Base-by-base conservation (phyloP, 495 filamentous ascomycete species). In the Hapsidospora chrysogenum region DNA sequence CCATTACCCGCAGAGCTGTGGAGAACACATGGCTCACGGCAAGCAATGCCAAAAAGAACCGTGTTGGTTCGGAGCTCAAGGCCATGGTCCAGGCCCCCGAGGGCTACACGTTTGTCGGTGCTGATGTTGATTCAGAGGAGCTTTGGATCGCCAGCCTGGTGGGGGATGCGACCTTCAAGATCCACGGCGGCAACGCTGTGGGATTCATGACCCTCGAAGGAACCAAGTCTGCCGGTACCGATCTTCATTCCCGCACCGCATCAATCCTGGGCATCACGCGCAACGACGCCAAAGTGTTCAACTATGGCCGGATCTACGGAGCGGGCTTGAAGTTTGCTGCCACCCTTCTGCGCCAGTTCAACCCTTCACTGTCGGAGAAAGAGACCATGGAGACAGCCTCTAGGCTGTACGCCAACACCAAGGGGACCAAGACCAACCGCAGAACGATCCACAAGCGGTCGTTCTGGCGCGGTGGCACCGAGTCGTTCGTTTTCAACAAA, bases 171-270 rank as follows among this genome's bases (percentile, higher is more conserved):
- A 80, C 85, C 35, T 96, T 99, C 53, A 74, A 78, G 42, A 60
- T 96, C 2, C 89, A 99, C 42, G 89, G 89, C 38, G 92, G 89
- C 31, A 94, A 92, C 45, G 92, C 89, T 3, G 78, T 96, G 36
- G 89, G 92, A 6, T 99, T 99, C 61, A 99, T 99, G 89, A 96
- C 92, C 1, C 60, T 99, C 11, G 89, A 99, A 54, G 89, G 89
- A 5, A 87, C 84, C 33, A 96, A 95, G 53, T 73, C 82, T 9
- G 80, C 80, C 11, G 87, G 85, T 9, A 99, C 89, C 2, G 89
- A 99, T 49, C 58, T 96, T 42, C 89, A 99, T 57, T 95, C 86
- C 18, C 79, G 85, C 17, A 99, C 92, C 23, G 92, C 89, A 2
- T 61, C 65, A 11, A 99, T 95, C 35, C 53, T 99, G 3, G 85